Base-by-base conservation (phyloP, 2,329 filamentous ascomycete species). In the Monilinia fructigena region DNA sequence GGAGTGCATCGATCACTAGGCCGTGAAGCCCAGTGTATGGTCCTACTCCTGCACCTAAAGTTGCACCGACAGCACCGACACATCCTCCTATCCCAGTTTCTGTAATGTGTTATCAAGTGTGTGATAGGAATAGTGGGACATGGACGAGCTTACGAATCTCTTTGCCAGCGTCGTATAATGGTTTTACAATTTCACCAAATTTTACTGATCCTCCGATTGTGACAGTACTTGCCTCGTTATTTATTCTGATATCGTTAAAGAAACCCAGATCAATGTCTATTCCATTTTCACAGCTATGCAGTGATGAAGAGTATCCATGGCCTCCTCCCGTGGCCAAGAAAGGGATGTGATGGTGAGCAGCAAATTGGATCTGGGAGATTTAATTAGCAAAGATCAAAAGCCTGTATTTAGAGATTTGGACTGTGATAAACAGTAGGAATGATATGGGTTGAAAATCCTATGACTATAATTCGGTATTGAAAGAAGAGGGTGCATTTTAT, bases 81-180 rank as follows among this genome's bases (percentile, higher is more conserved):
- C 23, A 45, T 56, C 20, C 38, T 26, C 20, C 38, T 26, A 26
- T n/a, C 42, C 55, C 55, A 18, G 55, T 56, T 56, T 56, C 55
- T 56, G 14, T n/a, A 11, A 8, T 12, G 2, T 3, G 20, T 23
- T 16, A 42, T 42, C 14, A 16, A 4, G 12, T 16, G 1, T 42
- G 16, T 42, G 12, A 12, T 42, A 14, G 40, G 3, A 12, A 50
- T 23, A 5, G 23, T 50, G 47, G 47, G 16, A 2, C n/a, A 12
- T 50, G 7, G 8, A 50, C n/a, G 47, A n/a, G 47, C 47, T 11
- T 50, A 50, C n/a, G 47, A 12, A 50, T 11, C 23, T 50, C 47
- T 23, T 50, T 50, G n/a, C 20, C n/a, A 23, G 7, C 47, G 47
- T 50, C 20, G 47, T 23, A 50, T 50, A 50, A 50, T 50, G 47